phyloP scores from a whole-genome alignment of 768 basidiomycete genomes.

The Leccinum uliginosum region DNA sequence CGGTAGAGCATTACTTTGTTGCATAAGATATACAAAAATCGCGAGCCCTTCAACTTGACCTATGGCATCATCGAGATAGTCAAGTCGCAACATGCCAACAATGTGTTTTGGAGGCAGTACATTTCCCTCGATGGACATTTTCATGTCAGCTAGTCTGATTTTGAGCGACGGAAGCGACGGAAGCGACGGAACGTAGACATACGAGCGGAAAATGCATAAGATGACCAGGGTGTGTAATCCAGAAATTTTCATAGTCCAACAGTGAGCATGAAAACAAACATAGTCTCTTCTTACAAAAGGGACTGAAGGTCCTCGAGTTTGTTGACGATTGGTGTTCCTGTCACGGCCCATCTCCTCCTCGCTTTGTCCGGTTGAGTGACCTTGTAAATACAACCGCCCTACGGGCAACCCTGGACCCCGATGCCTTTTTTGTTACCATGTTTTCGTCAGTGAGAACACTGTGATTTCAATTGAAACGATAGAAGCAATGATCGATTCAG shows the following conservation, averaged over 20 bases:
- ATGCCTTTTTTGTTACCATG: too few species aligned
- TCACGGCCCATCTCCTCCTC: slow-evolving; percentile 84
- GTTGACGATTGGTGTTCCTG: slow-evolving; percentile 95
- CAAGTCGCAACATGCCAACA: slow-evolving; percentile 15
- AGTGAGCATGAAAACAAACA: slow-evolving; percentile 35
- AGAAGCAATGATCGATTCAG: too few species aligned
- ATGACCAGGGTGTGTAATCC: slow-evolving; percentile 76
- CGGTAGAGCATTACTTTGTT: slow-evolving; percentile 7
- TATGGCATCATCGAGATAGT: slow-evolving; percentile 23
- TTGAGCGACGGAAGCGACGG: too few species aligned
- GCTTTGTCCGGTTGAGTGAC: too few species aligned
- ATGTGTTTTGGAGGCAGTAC: neutral
- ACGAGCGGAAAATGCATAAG: slow-evolving; percentile 88
- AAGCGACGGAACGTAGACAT: too few species aligned
- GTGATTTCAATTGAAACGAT: too few species aligned
- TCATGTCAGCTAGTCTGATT: too few species aligned
- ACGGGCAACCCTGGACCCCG: too few species aligned
- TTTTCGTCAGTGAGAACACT: too few species aligned
- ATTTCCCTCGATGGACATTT: too few species aligned
- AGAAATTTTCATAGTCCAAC: slow-evolving; percentile 63
- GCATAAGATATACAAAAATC: slow-evolving; percentile 19
- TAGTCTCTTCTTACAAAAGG: slow-evolving; percentile 55
- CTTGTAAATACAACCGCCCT: too few species aligned
- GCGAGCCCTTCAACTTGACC: slow-evolving; percentile 22
- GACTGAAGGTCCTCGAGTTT: slow-evolving; percentile 89